Evolutionary conservation across 2,329 filamentous ascomycete species (phyloP), one percentile per base, ranked within the genome.

Genomic region (Penicillium sp.): DNA sequence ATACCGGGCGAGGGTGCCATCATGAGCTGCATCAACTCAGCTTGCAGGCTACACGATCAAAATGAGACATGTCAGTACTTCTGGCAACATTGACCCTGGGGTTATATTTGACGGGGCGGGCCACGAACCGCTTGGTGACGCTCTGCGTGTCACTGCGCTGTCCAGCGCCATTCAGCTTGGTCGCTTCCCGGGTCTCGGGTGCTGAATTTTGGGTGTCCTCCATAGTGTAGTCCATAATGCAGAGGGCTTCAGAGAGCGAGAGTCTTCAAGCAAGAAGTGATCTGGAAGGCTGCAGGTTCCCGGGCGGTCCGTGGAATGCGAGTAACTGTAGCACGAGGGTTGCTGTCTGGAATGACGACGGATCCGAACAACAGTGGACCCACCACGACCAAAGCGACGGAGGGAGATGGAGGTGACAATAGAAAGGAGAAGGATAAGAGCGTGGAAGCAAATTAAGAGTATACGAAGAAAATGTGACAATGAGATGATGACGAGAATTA

Each of bases 21-120:
- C 95, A 99, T 98, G 70, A 99, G 88, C 78, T 95, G 90, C 94
- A 99, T 98, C 69, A 99, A 85, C 80, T 99, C 95, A 52, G 93
- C 96, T 80, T 99, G 95, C 59, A 99, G 85, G 72, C 95, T 98
- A 73, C 11, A 37, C 19, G 11, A 6, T 10, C 6, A 22, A 25
- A 56, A 30, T 35, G 64, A 22, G 19, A 26, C 42, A 13, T 30
- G 52, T 63, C 26, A 63, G 56, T 38, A 54, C 30, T 13, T 30
- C 11, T 30, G 37, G 3, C 13, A 30, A 8, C 10, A 11, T 30
- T 19, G 19, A 22, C 19, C 8, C n/a, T 1, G 28, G 14, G 13
- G 37, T 6, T 11, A 16, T 42, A 3, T 7, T 42, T n/a, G 14
- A 26, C 43, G 7, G 42, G 30, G 35, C 11, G 51, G 38, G 42